Conservation (phyloP, 1,139 yeast species). For the Geotrichum klebahnii region DNA sequence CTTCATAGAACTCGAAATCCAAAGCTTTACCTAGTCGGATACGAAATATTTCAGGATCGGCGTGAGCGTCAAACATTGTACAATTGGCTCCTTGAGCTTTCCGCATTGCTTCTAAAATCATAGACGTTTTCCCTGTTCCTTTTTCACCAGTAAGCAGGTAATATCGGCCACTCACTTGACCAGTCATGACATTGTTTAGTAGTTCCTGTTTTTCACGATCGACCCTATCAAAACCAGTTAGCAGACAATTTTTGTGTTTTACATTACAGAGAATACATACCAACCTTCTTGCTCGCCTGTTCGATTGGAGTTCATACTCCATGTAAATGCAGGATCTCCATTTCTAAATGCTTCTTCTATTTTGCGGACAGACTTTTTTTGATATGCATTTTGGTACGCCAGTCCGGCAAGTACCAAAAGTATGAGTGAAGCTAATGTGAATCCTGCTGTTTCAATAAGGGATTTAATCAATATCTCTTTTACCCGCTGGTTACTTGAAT, state of each 20-base stretch:
- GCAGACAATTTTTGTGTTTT: too few relatives aligned
- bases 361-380: slow-evolving; percentile 56
- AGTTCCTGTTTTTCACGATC: slow-evolving; percentile 64
- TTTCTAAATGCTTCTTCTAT: slow-evolving; percentile 64
- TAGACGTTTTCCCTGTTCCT: slow-evolving; percentile 80
- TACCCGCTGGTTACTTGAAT: too few relatives aligned
- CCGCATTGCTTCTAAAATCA: slow-evolving; percentile 65
- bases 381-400: slow-evolving; percentile 61
- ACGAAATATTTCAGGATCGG: slow-evolving; percentile 80
- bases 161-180: slow-evolving; percentile 62
- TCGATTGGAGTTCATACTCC: slow-evolving; percentile 51
- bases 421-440: slow-evolving; percentile 68
- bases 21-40: slow-evolving; percentile 72
- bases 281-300: slow-evolving; percentile 42
- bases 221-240: too few relatives aligned
- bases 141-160: slow-evolving; percentile 75
- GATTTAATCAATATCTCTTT: slow-evolving; percentile 46
- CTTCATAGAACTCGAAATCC: slow-evolving; percentile 71
- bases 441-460: slow-evolving; percentile 69
- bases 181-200: slow-evolving; percentile 62
- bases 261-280: too few relatives aligned
- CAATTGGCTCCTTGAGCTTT: slow-evolving; percentile 63
- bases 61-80: slow-evolving; percentile 74
- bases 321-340: slow-evolving; percentile 54
- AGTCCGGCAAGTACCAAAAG: slow-evolving; percentile 71